Conservation (phyloP, 176 grass and related monocot species). For the Oryza punctata region DNA sequence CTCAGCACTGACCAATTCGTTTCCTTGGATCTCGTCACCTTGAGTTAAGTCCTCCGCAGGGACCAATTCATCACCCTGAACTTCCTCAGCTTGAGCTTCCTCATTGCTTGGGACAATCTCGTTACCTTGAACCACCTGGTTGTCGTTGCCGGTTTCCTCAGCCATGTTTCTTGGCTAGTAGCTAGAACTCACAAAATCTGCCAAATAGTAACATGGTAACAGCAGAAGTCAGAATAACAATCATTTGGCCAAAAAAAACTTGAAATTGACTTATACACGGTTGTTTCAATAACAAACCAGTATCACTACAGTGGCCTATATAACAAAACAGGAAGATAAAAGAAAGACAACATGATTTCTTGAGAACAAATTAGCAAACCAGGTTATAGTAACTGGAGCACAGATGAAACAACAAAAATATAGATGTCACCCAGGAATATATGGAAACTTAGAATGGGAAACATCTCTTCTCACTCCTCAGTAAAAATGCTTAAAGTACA, state of each 20-base stretch:
- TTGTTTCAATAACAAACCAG: not conserved
- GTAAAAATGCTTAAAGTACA: not conserved
- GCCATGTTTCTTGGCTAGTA: constrained; percentile 25
- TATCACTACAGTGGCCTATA: not conserved
- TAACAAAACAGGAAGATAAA: not conserved
- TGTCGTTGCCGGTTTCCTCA: constrained; percentile 35
- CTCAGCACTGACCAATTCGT: constrained; percentile 32
- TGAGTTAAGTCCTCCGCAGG: constrained; percentile 21
- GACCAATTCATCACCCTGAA: constrained; percentile 11
- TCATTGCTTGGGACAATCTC: constrained; percentile 23
- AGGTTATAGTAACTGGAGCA: not conserved
- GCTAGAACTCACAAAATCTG: constrained; percentile 14
- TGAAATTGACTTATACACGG: not conserved
- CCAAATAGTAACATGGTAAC: not conserved
- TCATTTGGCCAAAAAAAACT: not conserved
- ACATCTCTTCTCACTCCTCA: not conserved
- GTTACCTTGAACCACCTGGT: constrained; percentile 26
- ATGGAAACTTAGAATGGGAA: not conserved
- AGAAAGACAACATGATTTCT: not conserved
- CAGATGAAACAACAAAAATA: not conserved
- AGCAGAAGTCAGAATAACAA: not conserved
- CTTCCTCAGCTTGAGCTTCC: constrained; percentile 18
- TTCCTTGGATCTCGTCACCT: constrained; percentile 19
- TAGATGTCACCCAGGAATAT: not conserved
- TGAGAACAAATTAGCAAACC: not conserved